phyloP scores from a whole-genome alignment of 106 monocot genomes.

The Dioscorea alata region DNA sequence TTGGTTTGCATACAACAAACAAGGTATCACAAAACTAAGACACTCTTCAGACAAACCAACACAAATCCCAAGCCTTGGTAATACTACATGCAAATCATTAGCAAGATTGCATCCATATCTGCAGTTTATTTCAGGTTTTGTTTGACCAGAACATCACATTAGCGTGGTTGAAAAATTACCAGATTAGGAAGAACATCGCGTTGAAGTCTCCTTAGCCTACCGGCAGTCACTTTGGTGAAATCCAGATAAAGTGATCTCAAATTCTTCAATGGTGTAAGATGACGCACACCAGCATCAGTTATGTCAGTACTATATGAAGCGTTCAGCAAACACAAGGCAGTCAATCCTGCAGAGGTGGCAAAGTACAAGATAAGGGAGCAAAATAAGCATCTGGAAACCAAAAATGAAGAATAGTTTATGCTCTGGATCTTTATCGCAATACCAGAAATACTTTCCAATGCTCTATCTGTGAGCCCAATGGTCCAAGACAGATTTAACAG shows the following conservation, averaged over 20 bases:
- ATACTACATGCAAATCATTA: too few relatives aligned
- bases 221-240: conserved; percentile 76
- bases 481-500: conserved; percentile 89
- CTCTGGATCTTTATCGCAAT: neutral
- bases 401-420: too few relatives aligned
- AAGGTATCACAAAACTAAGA: too few relatives aligned
- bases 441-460: conserved; percentile 91
- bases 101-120: too few relatives aligned
- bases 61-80: too few relatives aligned
- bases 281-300: conserved; percentile 66
- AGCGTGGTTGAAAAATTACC: conserved; percentile 62
- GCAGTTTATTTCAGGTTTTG: too few relatives aligned
- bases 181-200: conserved; percentile 78
- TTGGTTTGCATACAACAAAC: too few relatives aligned
- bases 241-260: conserved; percentile 77
- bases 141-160: neutral
- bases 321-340: conserved; percentile 54
- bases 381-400: too few relatives aligned
- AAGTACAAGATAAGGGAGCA: too few relatives aligned
- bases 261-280: conserved; percentile 81
- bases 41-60: too few relatives aligned
- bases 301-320: conserved; percentile 53
- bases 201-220: conserved; percentile 87
- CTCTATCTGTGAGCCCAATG: conserved; percentile 68
- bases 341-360: conserved; percentile 33